Conservation (phyloP, 495 filamentous ascomycete genomes). For the Hypoxylon subgilvum region DNA sequence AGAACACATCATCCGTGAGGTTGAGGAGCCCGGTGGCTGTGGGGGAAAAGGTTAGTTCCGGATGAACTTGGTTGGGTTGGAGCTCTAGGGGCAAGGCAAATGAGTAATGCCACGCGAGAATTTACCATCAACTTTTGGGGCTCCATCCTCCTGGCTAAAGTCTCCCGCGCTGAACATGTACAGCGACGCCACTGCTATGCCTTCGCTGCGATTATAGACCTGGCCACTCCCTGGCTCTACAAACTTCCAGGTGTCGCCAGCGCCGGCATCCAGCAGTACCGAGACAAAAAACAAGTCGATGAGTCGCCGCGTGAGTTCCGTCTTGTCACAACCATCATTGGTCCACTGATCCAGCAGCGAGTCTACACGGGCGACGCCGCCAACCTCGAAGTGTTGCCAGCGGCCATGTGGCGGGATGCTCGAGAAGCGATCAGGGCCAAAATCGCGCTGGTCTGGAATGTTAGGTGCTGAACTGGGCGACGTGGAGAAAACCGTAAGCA, state of each 20-base stretch:
- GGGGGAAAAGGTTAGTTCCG: neutral
- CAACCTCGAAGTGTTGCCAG: slow-evolving; percentile 88
- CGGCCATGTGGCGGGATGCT: slow-evolving; percentile 83
- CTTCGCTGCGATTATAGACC: slow-evolving; percentile 83
- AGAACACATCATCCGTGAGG: neutral
- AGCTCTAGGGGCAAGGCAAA: neutral
- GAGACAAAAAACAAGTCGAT: slow-evolving; percentile 86
- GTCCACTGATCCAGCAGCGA: slow-evolving; percentile 70
- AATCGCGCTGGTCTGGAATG: slow-evolving; percentile 69
- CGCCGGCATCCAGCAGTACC: slow-evolving; percentile 86
- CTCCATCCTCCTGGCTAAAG: neutral
- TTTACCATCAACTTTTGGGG: slow-evolving; percentile 10
- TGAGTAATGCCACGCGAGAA: neutral
- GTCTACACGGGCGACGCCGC: slow-evolving; percentile 72
- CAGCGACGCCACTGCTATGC: slow-evolving; percentile 86
- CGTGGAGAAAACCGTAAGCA: no score
- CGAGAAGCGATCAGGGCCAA: slow-evolving; percentile 74
- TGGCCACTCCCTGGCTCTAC: slow-evolving; percentile 85
- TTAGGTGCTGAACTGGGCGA: neutral
- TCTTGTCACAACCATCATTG: slow-evolving; percentile 60
- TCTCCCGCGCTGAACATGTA: slow-evolving; percentile 83
- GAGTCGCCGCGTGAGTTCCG: slow-evolving; percentile 74
- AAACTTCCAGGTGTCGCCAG: slow-evolving; percentile 83
- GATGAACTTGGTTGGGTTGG: neutral
- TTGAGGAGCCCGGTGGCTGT: neutral